Conservation (phyloP, 2,329 filamentous ascomycete genomes). For the Aspergillus brunneoviolaceus region DNA sequence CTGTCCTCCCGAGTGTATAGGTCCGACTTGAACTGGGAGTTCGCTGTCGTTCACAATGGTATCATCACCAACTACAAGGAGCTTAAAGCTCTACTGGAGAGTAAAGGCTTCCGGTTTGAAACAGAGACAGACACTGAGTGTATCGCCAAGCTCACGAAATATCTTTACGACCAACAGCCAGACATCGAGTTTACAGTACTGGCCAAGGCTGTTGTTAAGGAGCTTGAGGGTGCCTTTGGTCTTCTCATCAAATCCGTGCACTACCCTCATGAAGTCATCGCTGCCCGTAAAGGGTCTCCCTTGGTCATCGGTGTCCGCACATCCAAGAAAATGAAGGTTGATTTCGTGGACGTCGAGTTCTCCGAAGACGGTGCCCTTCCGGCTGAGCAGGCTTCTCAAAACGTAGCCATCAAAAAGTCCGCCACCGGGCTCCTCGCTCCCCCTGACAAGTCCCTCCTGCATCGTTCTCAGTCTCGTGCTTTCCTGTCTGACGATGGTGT, state of each 20-base stretch:
- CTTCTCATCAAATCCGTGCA: conserved; percentile 97
- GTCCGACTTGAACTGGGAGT: conserved; percentile 94
- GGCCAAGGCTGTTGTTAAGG: conserved; percentile 95
- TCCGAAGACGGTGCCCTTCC: conserved; percentile 84
- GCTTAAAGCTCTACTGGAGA: conserved; percentile 84
- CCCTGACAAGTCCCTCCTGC: conserved; percentile 94
- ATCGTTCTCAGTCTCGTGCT: conserved; percentile 96
- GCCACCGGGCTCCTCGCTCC: conserved; percentile 75
- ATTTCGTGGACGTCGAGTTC: conserved; percentile 99
- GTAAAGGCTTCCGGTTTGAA: conserved; percentile 98
- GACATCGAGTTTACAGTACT: conserved; percentile 94
- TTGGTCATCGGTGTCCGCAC: conserved; percentile 97
- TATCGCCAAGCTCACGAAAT: conserved; percentile 98
- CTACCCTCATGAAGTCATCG: conserved; percentile 97
- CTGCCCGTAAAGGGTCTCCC: conserved; percentile 96
- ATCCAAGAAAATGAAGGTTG: conserved; percentile 99
- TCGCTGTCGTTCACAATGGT: conserved; percentile 96
- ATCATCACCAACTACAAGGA: conserved; percentile 99
- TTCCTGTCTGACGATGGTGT: conserved; percentile 99
- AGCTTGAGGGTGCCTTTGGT: conserved; percentile 96
- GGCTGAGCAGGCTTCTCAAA: conserved; percentile 93
- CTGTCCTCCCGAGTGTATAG: conserved; percentile 45
- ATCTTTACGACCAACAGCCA: conserved; percentile 92
- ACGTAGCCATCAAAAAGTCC: conserved; percentile 91
- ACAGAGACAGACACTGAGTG: conserved; percentile 99